A percentile compares a stretch with the other conserved stretches of the same genome.
Evolutionary conservation across 208 protist species (phyloP).

Genomic region (Polymyxa betae): DNA sequence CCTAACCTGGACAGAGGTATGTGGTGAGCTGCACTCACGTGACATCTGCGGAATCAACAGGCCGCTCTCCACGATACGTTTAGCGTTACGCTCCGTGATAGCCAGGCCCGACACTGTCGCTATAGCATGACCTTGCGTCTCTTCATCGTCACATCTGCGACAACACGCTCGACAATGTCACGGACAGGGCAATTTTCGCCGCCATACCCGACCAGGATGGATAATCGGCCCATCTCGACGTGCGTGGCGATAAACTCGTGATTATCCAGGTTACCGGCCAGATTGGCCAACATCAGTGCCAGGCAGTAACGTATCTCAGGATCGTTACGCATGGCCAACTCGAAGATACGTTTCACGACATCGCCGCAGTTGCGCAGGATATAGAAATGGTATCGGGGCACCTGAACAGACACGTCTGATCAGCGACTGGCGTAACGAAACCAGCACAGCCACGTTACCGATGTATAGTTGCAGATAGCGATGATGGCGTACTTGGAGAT

Average conservation of each 20-base stretch:
- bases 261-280: constrained; percentile 39
- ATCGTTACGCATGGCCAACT: constrained; percentile 44
- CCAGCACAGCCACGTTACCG: background rate
- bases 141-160: constrained; percentile 19
- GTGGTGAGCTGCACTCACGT: constrained; percentile 29
- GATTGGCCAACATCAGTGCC: constrained; percentile 41
- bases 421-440: background rate
- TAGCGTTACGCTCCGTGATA: constrained; percentile 32
- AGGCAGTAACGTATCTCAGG: constrained; percentile 48
- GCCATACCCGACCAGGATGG: constrained; percentile 38
- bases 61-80: constrained; percentile 46
- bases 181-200: too few relatives aligned
- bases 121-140: constrained; percentile 46
- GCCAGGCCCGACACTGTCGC: constrained; percentile 34
- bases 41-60: constrained; percentile 41
- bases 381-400: constrained; percentile 17
- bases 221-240: constrained; percentile 50
- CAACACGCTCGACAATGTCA: background rate
- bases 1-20: constrained; percentile 3
- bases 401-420: background rate
- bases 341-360: constrained; percentile 15
- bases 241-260: constrained; percentile 46
- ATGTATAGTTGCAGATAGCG: constrained; percentile 50
- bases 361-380: constrained; percentile 46
- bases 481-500: constrained; percentile 54